phyloP scores from a whole-genome alignment of 2,329 filamentous ascomycete genomes.

The Cladobotryum protrusum region DNA sequence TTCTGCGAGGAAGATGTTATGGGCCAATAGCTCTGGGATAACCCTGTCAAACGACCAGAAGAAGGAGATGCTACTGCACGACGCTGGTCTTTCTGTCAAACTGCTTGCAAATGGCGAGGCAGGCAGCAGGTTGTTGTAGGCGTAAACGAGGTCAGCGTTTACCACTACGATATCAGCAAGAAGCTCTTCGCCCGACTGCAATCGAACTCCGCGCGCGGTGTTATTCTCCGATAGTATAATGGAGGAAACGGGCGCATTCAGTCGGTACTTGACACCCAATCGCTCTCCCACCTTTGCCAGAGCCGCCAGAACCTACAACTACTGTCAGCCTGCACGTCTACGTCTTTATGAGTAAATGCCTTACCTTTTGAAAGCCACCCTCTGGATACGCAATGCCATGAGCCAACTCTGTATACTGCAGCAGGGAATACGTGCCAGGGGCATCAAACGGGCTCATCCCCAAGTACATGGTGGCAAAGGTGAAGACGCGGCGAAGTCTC shows the following conservation, averaged over 20 bases:
- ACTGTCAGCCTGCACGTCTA: neutral
- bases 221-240: conserved; percentile 39
- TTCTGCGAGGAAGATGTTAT: conserved; percentile 74
- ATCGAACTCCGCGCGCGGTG: conserved; percentile 42
- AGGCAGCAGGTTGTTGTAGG: conserved; percentile 65
- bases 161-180: conserved; percentile 61
- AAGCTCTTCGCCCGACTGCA: conserved; percentile 52
- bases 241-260: conserved; percentile 50
- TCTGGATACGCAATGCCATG: conserved; percentile 1
- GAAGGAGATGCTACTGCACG: conserved; percentile 69
- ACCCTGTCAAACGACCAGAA: conserved; percentile 63
- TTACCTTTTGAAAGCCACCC: conserved; percentile 3
- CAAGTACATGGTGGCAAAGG: conserved; percentile 78
- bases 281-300: conserved; percentile 57
- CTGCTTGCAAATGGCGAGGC: conserved; percentile 32
- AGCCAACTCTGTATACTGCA: conserved; percentile 50
- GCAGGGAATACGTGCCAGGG: conserved; percentile 64
- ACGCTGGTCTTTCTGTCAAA: conserved; percentile 43
- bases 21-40: conserved; percentile 57
- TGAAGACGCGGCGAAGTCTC: conserved; percentile 62
- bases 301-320: conserved; percentile 60
- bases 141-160: conserved; percentile 69
- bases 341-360: neutral
- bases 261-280: conserved; percentile 55
- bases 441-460: conserved; percentile 74